A percentile compares a stretch with the other conserved stretches of the same genome.
Conservation (phyloP, 2,329 filamentous ascomycete genomes). For the Lecanicillium sp. region DNA sequence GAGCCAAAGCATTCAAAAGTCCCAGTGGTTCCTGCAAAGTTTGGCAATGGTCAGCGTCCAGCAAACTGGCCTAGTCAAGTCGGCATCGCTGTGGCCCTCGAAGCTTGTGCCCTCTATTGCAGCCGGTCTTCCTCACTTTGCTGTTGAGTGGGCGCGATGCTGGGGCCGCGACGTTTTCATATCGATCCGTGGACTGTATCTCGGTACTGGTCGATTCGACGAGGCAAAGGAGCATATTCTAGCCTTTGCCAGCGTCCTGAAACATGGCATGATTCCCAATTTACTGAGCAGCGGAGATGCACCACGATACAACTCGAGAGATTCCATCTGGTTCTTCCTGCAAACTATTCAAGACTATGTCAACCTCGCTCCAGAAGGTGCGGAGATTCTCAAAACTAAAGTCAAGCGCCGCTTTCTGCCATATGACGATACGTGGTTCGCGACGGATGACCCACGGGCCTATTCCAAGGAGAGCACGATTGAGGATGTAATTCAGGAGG, state of each 20-base stretch:
- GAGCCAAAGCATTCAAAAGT: slow-evolving; percentile 65
- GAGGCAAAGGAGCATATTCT: slow-evolving; percentile 92
- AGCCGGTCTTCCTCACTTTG: slow-evolving; percentile 89
- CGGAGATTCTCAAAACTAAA: slow-evolving; percentile 64
- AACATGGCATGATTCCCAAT: slow-evolving; percentile 98
- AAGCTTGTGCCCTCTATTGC: slow-evolving; percentile 81
- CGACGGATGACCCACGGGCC: slow-evolving; percentile 69
- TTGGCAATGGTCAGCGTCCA: slow-evolving; percentile 89
- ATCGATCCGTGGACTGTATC: slow-evolving; percentile 81
- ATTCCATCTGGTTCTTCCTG: slow-evolving; percentile 97
- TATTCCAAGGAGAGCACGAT: slow-evolving; percentile 81
- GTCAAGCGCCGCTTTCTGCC: slow-evolving; percentile 83
- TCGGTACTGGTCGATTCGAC: slow-evolving; percentile 79
- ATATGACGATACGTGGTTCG: slow-evolving; percentile 94
- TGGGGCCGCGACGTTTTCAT: slow-evolving; percentile 99
- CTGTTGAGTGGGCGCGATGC: slow-evolving; percentile 87
- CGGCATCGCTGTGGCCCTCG: slow-evolving; percentile 81
- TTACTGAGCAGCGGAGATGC: slow-evolving; percentile 76
- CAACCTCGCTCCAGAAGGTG: slow-evolving; percentile 70
- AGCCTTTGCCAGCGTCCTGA: slow-evolving; percentile 90
- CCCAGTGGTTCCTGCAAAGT: slow-evolving; percentile 83
- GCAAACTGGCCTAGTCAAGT: slow-evolving; percentile 81
- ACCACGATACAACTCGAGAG: slow-evolving; percentile 89
- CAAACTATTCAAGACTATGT: slow-evolving; percentile 94
- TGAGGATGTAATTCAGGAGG: slow-evolving; percentile 86